Base-by-base conservation (phyloP, 2,329 filamentous ascomycete species). In the Aureobasidium sp. region DNA sequence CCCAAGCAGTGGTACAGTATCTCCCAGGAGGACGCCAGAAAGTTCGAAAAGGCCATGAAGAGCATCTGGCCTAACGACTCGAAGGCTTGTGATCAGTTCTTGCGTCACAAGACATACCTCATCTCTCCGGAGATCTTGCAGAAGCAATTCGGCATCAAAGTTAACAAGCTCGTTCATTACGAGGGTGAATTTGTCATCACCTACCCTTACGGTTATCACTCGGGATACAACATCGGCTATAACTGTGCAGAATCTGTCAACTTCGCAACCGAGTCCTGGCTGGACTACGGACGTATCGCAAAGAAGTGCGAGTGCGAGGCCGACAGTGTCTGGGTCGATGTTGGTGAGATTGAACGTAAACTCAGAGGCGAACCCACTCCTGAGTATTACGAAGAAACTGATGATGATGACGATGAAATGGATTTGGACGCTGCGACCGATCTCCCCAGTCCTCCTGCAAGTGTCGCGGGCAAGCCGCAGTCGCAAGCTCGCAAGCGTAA, bases 1-100 rank as follows among this genome's bases (percentile, higher is more conserved):
- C 94, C 94, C 0, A 99, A 99, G 76, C 94, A 99, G 74, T 99
- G 94, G 94, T 99, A 99, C 77, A 97, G 92, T 75, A 97, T 99
- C 67, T 96, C 93, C 0, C 95, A 97, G 74, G 89, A 90, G 67
- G 94, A 99, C 73, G 91, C 93, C 15, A 86, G 91, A 56, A 87
- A 89, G 17, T 99, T 99, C 69, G 94, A 99, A 75, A 85, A 87
- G 41, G 93, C 91, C 45, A 99, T 99, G 94, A 93, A 89, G 76
- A 91, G 75, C 63, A 90, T 96, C 63, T 99, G 93, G 92, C 91
- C 92, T 0, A 88, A 87, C 6, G 94, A 99, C 70, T 91, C 92
- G 22, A 99, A 99, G 76, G 90, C 91, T 44, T 99, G 94, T 72
- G 88, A 91, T 67, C 94, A 99, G 69, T 99, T 99, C 72, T 82